A percentile compares a stretch with the other conserved stretches of the same genome.
Conservation (phyloP, 2,329 filamentous ascomycete species). For the Sclerotinia nivalis region DNA sequence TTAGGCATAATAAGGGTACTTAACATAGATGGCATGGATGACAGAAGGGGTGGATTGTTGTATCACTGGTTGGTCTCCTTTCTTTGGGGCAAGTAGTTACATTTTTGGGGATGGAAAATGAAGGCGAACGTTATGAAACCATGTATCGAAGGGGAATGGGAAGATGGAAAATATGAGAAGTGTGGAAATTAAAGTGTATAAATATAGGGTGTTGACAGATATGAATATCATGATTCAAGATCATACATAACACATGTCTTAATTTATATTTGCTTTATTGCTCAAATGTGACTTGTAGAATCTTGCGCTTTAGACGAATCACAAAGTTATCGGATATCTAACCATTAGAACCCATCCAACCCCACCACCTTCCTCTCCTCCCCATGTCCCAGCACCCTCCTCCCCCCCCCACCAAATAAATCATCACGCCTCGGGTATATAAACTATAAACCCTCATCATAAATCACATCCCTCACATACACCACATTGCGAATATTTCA, state of each 20-base stretch:
- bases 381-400: not conserved
- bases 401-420: not conserved
- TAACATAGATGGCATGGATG: slow-evolving; percentile 24
- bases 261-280: not conserved
- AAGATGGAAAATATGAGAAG: slow-evolving; percentile 6
- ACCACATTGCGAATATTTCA: too few species aligned
- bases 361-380: not conserved
- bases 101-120: slow-evolving; percentile 9
- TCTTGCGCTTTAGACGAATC: not conserved
- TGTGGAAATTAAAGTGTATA: not conserved
- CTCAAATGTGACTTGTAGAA: not conserved
- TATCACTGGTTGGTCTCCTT: slow-evolving; percentile 22
- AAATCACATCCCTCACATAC: not conserved
- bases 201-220: slow-evolving; percentile 7
- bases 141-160: slow-evolving; percentile 13
- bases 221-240: slow-evolving; percentile 11
- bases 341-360: not conserved
- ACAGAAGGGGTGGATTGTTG: not conserved
- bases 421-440: too few species aligned
- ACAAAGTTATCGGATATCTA: not conserved
- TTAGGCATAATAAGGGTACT: slow-evolving; percentile 24
- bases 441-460: not conserved
- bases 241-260: not conserved
- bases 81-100: slow-evolving; percentile 11
- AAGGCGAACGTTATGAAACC: slow-evolving; percentile 4